Conservation (phyloP, 1,284 basidiomycete species). For the Filobasidium uniguttulatum region DNA sequence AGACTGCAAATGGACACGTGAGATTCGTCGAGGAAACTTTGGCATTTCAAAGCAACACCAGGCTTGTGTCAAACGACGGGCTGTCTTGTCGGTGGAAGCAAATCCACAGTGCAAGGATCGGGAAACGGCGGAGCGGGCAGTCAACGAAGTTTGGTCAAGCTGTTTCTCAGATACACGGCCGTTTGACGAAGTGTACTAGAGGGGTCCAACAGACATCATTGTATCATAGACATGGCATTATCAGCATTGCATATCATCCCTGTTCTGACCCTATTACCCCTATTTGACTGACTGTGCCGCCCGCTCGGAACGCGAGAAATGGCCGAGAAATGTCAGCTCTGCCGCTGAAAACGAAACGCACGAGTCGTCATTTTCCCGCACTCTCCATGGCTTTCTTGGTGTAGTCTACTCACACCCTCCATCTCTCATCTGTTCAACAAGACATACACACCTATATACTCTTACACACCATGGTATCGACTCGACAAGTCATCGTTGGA, state of each 20-base stretch:
- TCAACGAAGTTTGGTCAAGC: slow-evolving; percentile 93
- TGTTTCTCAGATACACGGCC: slow-evolving; percentile 92
- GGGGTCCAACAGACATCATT: neutral
- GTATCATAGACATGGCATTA: neutral
- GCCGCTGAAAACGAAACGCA: no score
- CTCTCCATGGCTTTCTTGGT: no score
- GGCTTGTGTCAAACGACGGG: slow-evolving; percentile 79
- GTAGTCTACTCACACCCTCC: no score
- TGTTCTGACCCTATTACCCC: no score
- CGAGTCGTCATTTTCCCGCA: no score
- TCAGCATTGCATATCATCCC: no score
- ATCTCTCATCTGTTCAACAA: no score
- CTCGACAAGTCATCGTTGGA: slow-evolving; percentile 48
- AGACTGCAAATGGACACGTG: slow-evolving; percentile 73
- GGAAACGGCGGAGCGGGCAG: slow-evolving; percentile 67
- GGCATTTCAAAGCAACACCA: slow-evolving; percentile 87
- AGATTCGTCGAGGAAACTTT: slow-evolving; percentile 57
- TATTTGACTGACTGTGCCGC: no score
- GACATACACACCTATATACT: no score
- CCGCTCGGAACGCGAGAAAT: no score
- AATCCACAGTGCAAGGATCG: slow-evolving; percentile 69
- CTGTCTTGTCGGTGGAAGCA: slow-evolving; percentile 61
- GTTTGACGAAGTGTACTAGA: slow-evolving; percentile 69
- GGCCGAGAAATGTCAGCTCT: no score
- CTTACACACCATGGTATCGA: slow-evolving; percentile 30